Base-by-base conservation (phyloP, 352 stramenopile genomes). In the Nothophytophthora sp. region DNA sequence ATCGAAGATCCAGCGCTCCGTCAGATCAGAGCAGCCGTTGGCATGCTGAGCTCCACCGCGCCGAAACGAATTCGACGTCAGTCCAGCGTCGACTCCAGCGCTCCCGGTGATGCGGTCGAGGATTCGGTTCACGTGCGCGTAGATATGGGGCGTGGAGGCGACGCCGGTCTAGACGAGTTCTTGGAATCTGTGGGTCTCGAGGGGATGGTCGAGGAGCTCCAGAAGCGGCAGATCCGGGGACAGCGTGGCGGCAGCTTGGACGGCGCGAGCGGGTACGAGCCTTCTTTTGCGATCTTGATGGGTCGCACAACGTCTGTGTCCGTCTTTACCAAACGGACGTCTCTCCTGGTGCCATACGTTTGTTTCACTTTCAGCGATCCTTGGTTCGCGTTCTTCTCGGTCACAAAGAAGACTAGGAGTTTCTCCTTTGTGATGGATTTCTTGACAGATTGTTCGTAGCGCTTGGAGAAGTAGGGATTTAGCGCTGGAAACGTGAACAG, bases 91-190 rank as follows among this genome's bases (percentile, higher is more conserved):
- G 4, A 67, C 43, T 13, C 44, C 50, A 23, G 49, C 42, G 0
- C n/a, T 22, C 0, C 2, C 19, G 0, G 16, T 10, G 19, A 69
- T 33, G 11, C 52, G 47, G 5, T 51, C 44, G 4, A 63, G 53
- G 13, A 69, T 19, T 1, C 53, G 32, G 23, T 69, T 69, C n/a
- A 69, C 53, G 32, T 55, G 44, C 19, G 6, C 23, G 42, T 60
- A 55, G 22, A 59, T 51, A 3, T 15, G 19, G 2, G 34, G 34
- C 2, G 34, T 18, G 5, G 34, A 24, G 34, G 19, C 34, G 12
- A 20, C 34, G 2, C 5, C 3, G 3, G 34, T 2, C 2, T 15
- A 15, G 9, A 18, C 11, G 2, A 18, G 34, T 3, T 15, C 5
- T 5, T 13, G 6, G 16, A 39, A 18, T 6, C 15, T 18, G 16